phyloP scores from a whole-genome alignment of 148 eudicot species.

The Arctostaphylos glauca region DNA sequence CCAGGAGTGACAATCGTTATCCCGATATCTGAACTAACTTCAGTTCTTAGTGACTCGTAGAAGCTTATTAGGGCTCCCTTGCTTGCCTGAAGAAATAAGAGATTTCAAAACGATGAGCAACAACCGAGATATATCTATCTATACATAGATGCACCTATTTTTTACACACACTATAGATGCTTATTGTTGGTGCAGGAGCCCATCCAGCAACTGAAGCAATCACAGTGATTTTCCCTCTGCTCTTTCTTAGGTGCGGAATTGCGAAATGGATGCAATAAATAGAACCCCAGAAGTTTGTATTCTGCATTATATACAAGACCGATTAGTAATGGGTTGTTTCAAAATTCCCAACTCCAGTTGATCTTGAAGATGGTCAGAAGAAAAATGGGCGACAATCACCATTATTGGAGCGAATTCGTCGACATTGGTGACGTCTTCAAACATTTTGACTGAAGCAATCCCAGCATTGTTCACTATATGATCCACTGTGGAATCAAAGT shows the following conservation, averaged over 20 bases:
- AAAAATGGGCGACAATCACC: conserved; percentile 27
- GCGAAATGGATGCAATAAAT: conserved; percentile 34
- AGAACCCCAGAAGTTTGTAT: conserved; percentile 35
- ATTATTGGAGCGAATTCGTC: conserved; percentile 34
- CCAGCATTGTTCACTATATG: conserved; percentile 73
- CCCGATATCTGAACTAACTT: conserved; percentile 45
- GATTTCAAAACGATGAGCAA: neutral
- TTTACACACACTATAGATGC: neutral
- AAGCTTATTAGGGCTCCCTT: conserved; percentile 55
- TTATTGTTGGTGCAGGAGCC: neutral
- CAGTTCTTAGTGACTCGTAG: conserved; percentile 51
- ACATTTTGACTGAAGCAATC: conserved; percentile 29
- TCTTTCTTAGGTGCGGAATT: conserved; percentile 44
- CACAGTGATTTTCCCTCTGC: conserved; percentile 42
- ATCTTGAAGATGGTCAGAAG: neutral
- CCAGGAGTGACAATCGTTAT: conserved; percentile 59
- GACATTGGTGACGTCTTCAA: conserved; percentile 45
- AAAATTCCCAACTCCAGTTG: neutral
- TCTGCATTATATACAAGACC: conserved; percentile 29
- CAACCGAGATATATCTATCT: neutral
- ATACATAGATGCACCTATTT: neutral
- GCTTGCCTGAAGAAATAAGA: conserved; percentile 42
- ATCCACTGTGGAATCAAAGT: conserved; percentile 41
- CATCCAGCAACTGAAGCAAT: neutral
- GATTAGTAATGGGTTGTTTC: neutral